Percentiles rank a stretch among this genome's conserved stretches.
Conservation (phyloP, 139 green algal species). For the Chlamydomonas asymmetrica region DNA sequence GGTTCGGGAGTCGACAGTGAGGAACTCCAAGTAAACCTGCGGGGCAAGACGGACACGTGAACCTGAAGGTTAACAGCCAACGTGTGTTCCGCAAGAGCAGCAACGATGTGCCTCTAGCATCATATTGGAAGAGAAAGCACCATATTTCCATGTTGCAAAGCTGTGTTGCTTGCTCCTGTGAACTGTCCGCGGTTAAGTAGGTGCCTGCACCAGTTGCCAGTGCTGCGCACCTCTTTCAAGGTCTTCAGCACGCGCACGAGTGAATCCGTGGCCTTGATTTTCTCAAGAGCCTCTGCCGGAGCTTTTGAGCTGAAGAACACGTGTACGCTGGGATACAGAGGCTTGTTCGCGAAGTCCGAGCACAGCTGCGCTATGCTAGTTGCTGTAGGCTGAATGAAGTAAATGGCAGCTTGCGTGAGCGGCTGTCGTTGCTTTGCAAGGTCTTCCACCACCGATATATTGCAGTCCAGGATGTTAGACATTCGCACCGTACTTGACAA, state of each 20-base stretch:
- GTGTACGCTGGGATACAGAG: slow-evolving; percentile 74
- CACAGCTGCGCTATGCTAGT: slow-evolving; percentile 7
- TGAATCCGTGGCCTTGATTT: slow-evolving; percentile 54
- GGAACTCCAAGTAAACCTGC: slow-evolving; percentile 86
- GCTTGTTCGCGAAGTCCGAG: slow-evolving; percentile 15
- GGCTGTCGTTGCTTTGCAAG: slow-evolving; percentile 71
- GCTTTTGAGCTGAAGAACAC: slow-evolving; percentile 86
- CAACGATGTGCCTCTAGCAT: no score
- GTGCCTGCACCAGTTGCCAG: no score
- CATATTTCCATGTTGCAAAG: no score
- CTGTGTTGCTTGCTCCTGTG: no score
- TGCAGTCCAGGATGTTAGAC: slow-evolving; percentile 33
- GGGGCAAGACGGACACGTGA: no score
- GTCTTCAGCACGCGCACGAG: slow-evolving; percentile 54
- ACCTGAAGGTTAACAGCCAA: no score
- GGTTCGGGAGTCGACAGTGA: slow-evolving; percentile 75
- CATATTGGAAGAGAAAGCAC: no score
- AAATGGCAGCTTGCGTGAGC: slow-evolving; percentile 73
- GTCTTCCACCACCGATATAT: slow-evolving; percentile 72
- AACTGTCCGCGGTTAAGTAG: no score
- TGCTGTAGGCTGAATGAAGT: slow-evolving; percentile 84
- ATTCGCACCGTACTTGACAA: slow-evolving; percentile 28
- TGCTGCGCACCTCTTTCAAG: slow-evolving; percentile 87
- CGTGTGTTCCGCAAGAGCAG: no score
- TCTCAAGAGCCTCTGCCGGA: slow-evolving; percentile 39